Evolutionary conservation across 305 asterid genomes (phyloP).

Genomic region (Lippia alba): DNA sequence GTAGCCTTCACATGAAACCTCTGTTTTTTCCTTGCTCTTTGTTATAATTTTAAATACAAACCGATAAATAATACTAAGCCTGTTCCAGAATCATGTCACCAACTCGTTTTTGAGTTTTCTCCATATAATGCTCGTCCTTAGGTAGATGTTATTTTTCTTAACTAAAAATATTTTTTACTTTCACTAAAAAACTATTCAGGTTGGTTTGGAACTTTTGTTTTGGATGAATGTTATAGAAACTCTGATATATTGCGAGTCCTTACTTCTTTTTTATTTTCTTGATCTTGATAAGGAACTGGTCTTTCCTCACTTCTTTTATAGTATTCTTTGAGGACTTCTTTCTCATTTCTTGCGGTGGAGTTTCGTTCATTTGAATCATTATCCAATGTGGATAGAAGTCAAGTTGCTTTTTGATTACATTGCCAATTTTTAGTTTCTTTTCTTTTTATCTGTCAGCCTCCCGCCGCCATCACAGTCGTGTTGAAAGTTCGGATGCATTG

Average conservation of each 20-base stretch:
- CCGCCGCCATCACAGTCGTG: constrained; percentile 63
- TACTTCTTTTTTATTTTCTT: no score
- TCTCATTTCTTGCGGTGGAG: neutral
- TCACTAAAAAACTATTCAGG: no score
- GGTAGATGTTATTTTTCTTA: no score
- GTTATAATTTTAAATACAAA: no score
- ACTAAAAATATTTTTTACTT: no score
- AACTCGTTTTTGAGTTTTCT: no score
- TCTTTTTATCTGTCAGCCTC: constrained; percentile 53
- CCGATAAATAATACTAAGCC: no score
- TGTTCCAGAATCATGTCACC: no score
- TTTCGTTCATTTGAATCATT: neutral
- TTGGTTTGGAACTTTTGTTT: no score
- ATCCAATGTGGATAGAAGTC: neutral
- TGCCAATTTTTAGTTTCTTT: neutral
- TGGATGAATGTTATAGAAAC: neutral
- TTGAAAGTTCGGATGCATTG: constrained; percentile 85
- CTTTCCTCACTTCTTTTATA: constrained; percentile 8
- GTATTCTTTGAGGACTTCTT: neutral
- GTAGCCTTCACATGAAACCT: no score
- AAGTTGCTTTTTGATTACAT: neutral
- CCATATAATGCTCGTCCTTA: no score
- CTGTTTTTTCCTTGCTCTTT: no score
- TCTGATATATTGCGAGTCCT: neutral
- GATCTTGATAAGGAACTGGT: neutral